A percentile compares a stretch with the other conserved stretches of the same genome.
phyloP scores from a whole-genome alignment of 139 green algal species.

The Coccomyxa sp. region DNA sequence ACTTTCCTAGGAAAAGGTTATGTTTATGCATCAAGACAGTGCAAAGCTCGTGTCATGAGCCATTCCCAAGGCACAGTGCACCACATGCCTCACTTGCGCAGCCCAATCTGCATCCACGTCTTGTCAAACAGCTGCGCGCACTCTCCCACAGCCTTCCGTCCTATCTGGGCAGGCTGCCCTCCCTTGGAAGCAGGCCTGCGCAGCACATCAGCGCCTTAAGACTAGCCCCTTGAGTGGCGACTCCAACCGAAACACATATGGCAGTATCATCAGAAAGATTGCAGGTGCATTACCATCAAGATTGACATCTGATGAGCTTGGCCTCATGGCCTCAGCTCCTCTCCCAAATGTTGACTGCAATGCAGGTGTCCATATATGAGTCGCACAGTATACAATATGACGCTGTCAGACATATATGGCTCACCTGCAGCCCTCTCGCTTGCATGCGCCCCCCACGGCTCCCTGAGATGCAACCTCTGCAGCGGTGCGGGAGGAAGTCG shows the following conservation, averaged over 20 bases:
- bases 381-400: neutral
- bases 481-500: neutral
- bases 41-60: too few relatives aligned
- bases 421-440: neutral
- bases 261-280: neutral
- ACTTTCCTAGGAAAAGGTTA: too few relatives aligned
- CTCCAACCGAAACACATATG: too few relatives aligned
- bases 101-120: neutral
- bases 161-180: neutral
- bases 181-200: neutral
- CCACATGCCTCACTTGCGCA: neutral
- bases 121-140: conserved; percentile 4
- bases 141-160: neutral
- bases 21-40: too few relatives aligned
- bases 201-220: too few relatives aligned
- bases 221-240: too few relatives aligned
- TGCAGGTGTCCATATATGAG: neutral
- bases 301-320: neutral
- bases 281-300: neutral
- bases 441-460: neutral
- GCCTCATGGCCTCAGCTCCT: neutral
- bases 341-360: neutral
- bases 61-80: too few relatives aligned
- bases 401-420: neutral
- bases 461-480: neutral